A percentile compares a stretch with the other conserved stretches of the same genome.
These are phyloP conservation scores for Pichia kudriavzevii DNA, from an alignment of 1,139 yeast genomes.

Conservation along the genomic window DNA sequence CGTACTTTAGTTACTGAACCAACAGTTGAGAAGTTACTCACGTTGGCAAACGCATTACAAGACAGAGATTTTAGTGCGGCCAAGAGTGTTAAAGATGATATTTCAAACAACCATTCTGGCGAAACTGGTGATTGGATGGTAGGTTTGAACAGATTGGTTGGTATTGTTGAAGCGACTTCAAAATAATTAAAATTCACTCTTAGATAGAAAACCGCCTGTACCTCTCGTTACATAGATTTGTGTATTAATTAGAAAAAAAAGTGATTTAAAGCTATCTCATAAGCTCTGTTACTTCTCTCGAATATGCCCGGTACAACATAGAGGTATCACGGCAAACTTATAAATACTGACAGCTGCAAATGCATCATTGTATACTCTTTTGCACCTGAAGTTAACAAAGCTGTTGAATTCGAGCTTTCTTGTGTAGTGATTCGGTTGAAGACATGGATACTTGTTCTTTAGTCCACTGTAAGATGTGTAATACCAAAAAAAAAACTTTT, in stretches of 20 bases:
- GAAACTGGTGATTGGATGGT: constrained; percentile 92
- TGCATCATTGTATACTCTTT: not conserved
- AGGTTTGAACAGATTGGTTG: constrained; percentile 83
- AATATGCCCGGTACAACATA: no score
- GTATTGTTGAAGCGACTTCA: constrained; percentile 36
- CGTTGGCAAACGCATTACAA: constrained; percentile 44
- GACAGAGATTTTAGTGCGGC: constrained; percentile 56
- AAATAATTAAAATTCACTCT: no score
- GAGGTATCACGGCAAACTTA: no score
- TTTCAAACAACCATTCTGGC: constrained; percentile 58
- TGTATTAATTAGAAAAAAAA: no score
- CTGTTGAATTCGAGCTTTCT: constrained; percentile 12
- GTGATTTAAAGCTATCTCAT: no score
- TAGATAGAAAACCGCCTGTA: no score
- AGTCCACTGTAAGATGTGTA: constrained; percentile 13
- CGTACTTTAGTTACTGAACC: constrained; percentile 55
- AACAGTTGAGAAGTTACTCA: constrained; percentile 48
- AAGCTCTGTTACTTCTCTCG: no score
- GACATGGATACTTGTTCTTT: constrained; percentile 14
- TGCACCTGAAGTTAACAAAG: not conserved
- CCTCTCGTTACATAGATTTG: no score
- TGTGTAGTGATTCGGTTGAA: constrained; percentile 14
- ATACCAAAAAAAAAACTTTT: constrained; percentile 9
- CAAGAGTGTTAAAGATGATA: constrained; percentile 44
- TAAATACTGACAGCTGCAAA: not conserved